phyloP scores from a whole-genome alignment of 2,329 filamentous ascomycete species.

The Fusarium sp. region DNA sequence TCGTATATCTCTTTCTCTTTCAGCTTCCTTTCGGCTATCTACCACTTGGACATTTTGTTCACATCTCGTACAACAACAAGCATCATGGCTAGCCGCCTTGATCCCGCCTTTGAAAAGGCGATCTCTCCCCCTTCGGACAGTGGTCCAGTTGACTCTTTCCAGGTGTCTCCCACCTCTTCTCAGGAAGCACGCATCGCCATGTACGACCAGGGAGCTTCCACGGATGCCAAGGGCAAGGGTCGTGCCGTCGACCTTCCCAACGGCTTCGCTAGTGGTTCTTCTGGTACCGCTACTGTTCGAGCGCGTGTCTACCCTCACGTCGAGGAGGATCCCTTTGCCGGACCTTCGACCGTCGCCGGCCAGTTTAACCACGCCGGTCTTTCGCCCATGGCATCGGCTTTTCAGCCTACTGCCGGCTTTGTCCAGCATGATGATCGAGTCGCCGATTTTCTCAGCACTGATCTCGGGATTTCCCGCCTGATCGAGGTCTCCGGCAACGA shows the following conservation, averaged over 20 bases:
- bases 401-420: conserved; percentile 60
- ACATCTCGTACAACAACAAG: background rate
- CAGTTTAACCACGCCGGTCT: conserved; percentile 57
- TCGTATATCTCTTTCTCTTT: conserved; percentile 22
- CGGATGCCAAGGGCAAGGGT: conserved; percentile 29
- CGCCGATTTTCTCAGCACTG: conserved; percentile 57
- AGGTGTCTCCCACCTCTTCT: conserved; percentile 64
- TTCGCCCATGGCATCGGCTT: conserved; percentile 73
- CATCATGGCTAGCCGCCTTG: conserved; percentile 57
- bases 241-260: conserved; percentile 28
- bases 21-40: conserved; percentile 14
- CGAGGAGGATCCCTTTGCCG: conserved; percentile 69
- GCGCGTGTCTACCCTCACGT: conserved; percentile 37
- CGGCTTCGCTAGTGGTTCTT: conserved; percentile 46
- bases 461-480: conserved; percentile 60
- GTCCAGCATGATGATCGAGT: conserved; percentile 43
- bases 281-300: conserved; percentile 47
- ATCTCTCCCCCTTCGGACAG: conserved; percentile 65
- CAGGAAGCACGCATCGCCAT: conserved; percentile 70
- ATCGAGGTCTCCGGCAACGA: conserved; percentile 55
- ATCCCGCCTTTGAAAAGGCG: conserved; percentile 57
- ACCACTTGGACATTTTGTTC: conserved; percentile 28
- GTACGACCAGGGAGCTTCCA: conserved; percentile 66
- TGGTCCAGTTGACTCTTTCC: conserved; percentile 67
- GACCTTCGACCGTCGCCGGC: conserved; percentile 53